Evolutionary conservation across 2,329 filamentous ascomycete species (phyloP).

Genomic region (Pseudofabraea citricarpa): DNA sequence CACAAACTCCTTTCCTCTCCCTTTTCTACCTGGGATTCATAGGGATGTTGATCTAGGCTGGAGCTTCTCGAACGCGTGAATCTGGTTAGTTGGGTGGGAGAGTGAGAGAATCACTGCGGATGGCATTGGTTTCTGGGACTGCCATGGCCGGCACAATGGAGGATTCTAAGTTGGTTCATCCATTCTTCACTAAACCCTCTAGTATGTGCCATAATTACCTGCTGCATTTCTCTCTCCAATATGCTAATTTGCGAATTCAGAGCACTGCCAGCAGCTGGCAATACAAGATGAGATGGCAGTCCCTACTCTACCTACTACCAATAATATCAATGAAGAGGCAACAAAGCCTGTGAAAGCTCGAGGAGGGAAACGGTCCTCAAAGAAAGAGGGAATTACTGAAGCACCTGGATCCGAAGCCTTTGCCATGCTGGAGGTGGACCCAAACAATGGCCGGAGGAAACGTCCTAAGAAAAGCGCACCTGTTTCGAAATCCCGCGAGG

Average conservation of each 20-base stretch:
- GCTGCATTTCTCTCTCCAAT: too few relatives aligned
- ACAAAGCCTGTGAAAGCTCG: background rate
- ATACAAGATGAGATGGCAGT: too few relatives aligned
- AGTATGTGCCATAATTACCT: conserved; percentile 21
- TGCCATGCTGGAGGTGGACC: conserved; percentile 21
- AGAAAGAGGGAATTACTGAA: background rate
- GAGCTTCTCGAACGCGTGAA: conserved; percentile 18
- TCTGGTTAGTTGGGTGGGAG: conserved; percentile 15
- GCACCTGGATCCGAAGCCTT: background rate
- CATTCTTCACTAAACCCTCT: conserved; percentile 25
- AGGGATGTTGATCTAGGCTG: conserved; percentile 1
- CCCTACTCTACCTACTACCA: too few relatives aligned
- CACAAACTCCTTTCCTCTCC: conserved; percentile 8
- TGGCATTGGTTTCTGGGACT: conserved; percentile 24
- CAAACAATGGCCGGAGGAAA: conserved; percentile 33
- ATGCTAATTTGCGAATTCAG: too few relatives aligned
- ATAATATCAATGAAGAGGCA: too few relatives aligned
- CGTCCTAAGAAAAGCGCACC: conserved; percentile 40
- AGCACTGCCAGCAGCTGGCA: too few relatives aligned
- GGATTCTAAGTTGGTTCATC: conserved; percentile 21
- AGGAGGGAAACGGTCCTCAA: background rate
- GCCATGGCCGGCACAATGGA: conserved; percentile 25
- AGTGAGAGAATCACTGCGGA: conserved; percentile 13
- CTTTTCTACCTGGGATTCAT: conserved; percentile 6
- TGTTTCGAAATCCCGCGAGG: too few relatives aligned